Evolutionary conservation across 2,329 filamentous ascomycete genomes (phyloP).

Genomic region (Nigrospora sphaerica): DNA sequence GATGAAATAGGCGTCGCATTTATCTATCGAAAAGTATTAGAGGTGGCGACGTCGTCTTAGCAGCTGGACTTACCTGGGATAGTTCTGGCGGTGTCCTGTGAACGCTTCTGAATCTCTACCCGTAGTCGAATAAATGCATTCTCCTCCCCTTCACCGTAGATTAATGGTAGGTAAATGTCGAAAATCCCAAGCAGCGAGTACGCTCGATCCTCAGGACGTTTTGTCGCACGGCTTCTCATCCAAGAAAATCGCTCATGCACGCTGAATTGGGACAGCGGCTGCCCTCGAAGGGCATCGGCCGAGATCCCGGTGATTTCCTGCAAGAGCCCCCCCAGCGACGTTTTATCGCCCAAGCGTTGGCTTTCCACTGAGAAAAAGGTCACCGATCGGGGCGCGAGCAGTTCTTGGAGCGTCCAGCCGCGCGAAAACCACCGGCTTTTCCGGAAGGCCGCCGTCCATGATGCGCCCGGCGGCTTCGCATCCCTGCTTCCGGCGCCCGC

Average conservation of each 20-base stretch:
- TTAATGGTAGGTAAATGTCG: background rate
- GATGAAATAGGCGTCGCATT: no score
- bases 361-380: background rate
- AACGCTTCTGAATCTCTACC: conserved; percentile 3
- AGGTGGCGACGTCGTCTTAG: no score
- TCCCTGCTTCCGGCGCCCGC: background rate
- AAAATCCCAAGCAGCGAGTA: conserved; percentile 1
- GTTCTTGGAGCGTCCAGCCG: conserved; percentile 1
- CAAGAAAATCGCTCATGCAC: background rate
- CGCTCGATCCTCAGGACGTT: background rate
- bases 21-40: no score
- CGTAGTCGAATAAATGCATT: conserved; percentile 3
- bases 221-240: background rate
- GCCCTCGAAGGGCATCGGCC: background rate
- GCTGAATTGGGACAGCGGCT: background rate
- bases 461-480: background rate
- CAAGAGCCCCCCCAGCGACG: background rate
- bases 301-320: background rate
- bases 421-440: background rate
- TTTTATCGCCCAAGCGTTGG: background rate
- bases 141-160: background rate
- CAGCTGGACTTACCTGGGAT: no score
- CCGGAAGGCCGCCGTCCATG: background rate
- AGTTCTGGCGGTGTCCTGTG: no score
- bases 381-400: background rate